These are phyloP conservation scores for Yarrowia phangngaensis DNA, from an alignment of 805 yeast species.

Conservation along the genomic window DNA sequence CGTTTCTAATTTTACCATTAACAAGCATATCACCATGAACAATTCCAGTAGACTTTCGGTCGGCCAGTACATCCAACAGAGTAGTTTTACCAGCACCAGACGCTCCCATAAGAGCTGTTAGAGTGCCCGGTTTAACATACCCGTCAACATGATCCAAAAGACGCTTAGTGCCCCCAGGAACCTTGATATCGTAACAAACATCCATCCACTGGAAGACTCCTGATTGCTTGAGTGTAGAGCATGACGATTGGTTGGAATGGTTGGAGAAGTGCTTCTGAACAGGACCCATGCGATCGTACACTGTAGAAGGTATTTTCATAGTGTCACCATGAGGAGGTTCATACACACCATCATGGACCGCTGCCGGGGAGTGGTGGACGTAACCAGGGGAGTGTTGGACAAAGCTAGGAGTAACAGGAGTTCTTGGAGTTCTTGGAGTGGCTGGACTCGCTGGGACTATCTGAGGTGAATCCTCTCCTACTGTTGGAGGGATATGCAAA, in stretches of 20 bases:
- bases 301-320: slow-evolving; percentile 1
- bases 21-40: slow-evolving; percentile 66
- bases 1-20: slow-evolving; percentile 57
- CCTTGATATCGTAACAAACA: slow-evolving; percentile 64
- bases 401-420: slow-evolving; percentile 28
- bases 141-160: slow-evolving; percentile 67
- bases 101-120: slow-evolving; percentile 75
- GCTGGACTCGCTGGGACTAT: no score
- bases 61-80: slow-evolving; percentile 63
- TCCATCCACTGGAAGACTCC: slow-evolving; percentile 69
- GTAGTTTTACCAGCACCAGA: slow-evolving; percentile 84
- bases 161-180: slow-evolving; percentile 56
- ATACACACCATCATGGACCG: not conserved
- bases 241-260: slow-evolving; percentile 1
- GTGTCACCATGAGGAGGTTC: slow-evolving; percentile 19
- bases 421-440: slow-evolving; percentile 35
- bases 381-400: slow-evolving; percentile 5
- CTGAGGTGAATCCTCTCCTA: slow-evolving; percentile 17
- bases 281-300: slow-evolving; percentile 1
- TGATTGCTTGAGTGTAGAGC: not conserved
- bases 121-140: slow-evolving; percentile 78
- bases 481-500: not conserved
- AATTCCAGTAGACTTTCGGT: slow-evolving; percentile 65
- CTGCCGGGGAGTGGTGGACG: no score
- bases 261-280: not conserved